Evolutionary conservation across 441 rosid species (phyloP), one percentile per base, ranked within the genome.

Genomic region (Omphalea diandra): DNA sequence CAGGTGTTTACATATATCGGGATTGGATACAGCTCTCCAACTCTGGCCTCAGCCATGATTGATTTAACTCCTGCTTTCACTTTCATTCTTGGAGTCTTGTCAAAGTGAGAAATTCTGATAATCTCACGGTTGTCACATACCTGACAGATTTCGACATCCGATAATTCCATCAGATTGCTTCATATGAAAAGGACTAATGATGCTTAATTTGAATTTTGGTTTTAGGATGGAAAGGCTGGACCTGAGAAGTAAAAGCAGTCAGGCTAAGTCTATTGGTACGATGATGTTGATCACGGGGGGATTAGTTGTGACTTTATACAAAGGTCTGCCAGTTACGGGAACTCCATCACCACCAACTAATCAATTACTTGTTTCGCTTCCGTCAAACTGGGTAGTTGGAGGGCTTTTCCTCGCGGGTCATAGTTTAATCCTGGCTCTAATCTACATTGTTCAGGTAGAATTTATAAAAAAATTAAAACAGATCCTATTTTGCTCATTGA

Each of bases 21-120:
- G 20, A 64, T 64, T 12, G 43, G 63, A 5, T 63, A 58, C 49
- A 87, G 85, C 68, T 82, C 87, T 64, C 86, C 87, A 20, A 79
- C 82, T 32, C 75, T 85, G 47, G 81, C 73, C 59, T 82, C 89
- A 5, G 85, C 86, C 0, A 79, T 87, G 82, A 77, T 74, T 38
- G 84, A 85, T 55, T 77, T 87, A 2, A 69, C 85, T 71, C 91
- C 85, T 33, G 87, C 88, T 49, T 83, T 85, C 60, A 79, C 91
- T 29, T 87, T 85, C 78, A 54, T 87, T 11, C 85, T 83, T 17
- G 85, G 86, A 41, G 31, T 82, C 70, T 43, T 80, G 65, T 84
- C 76, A 67, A 78, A 86, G 89, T 83, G 31, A 15, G n/a, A n/a
- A n/a, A n/a, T n/a, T n/a, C n/a, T n/a, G n/a, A n/a, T n/a, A n/a